Evolutionary conservation across 768 basidiomycete species (phyloP).

Genomic region (Gyrodon lividus): DNA sequence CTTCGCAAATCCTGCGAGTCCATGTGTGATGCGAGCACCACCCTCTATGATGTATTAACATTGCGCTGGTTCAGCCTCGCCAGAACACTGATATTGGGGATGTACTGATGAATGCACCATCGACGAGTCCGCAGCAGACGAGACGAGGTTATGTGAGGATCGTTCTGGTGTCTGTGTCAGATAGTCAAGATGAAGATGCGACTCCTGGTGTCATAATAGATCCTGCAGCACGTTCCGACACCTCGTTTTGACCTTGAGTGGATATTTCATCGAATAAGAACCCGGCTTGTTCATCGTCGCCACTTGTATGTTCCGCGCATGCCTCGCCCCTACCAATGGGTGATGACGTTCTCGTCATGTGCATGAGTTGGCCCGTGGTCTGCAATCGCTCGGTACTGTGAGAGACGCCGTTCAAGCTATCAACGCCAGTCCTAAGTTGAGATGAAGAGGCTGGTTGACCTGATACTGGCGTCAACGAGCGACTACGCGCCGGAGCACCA

Average conservation of each 20-base stretch:
- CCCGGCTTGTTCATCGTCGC: constrained; percentile 14
- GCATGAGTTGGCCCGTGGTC: constrained; percentile 11
- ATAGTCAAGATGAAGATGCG: constrained; percentile 27
- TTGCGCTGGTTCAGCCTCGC: constrained; percentile 7
- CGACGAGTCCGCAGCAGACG: constrained; percentile 44
- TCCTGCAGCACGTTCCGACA: constrained; percentile 10
- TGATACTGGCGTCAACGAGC: constrained; percentile 33
- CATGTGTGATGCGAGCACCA: constrained; percentile 16
- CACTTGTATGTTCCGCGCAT: constrained; percentile 6
- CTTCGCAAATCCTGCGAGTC: constrained; percentile 15
- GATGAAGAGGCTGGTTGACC: constrained; percentile 35
- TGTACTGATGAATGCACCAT: constrained; percentile 13
- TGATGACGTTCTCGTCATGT: constrained; percentile 14
- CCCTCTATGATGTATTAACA: constrained; percentile 11
- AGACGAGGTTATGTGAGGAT: constrained; percentile 40
- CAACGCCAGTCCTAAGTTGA: constrained; percentile 24
- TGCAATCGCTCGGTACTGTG: constrained; percentile 28
- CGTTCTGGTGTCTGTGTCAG: constrained; percentile 23
- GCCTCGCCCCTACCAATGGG: constrained; percentile 11
- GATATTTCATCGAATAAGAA: background rate
- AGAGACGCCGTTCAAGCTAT: constrained; percentile 24
- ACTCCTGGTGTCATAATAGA: constrained; percentile 19
- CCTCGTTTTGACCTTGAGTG: constrained; percentile 7
- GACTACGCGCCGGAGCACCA: constrained; percentile 18
- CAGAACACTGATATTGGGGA: constrained; percentile 7